A percentile compares a stretch with the other conserved stretches of the same genome.
phyloP scores from a whole-genome alignment of 2,329 filamentous ascomycete genomes.

The Trichoderma sp. region DNA sequence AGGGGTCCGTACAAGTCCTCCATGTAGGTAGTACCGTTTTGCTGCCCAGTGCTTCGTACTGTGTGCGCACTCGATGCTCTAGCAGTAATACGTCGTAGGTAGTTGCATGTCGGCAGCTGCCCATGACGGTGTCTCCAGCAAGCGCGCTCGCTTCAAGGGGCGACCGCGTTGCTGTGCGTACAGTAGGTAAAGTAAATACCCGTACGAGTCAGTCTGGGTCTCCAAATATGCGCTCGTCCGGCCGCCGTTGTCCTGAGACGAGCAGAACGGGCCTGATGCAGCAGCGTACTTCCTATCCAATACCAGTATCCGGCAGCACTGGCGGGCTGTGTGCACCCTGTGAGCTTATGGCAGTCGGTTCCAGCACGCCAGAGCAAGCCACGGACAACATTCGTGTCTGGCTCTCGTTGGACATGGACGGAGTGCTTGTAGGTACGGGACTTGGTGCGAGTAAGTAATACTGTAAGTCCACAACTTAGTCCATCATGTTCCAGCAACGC shows the following conservation, averaged over 20 bases:
- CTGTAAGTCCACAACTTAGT: too few species aligned
- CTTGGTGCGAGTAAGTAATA: not conserved
- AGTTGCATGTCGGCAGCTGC: not conserved
- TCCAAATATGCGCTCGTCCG: not conserved
- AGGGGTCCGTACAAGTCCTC: not conserved
- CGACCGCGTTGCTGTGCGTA: not conserved
- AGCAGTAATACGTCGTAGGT: too few species aligned
- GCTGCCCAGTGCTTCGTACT: not conserved
- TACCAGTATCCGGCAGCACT: not conserved
- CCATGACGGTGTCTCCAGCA: not conserved
- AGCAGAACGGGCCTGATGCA: slow-evolving; percentile 1
- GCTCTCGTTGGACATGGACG: not conserved
- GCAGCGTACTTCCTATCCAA: not conserved
- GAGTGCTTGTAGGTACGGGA: not conserved
- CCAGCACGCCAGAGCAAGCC: not conserved
- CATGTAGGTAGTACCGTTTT: not conserved
- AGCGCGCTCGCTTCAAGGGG: slow-evolving; percentile 4
- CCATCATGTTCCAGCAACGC: not conserved
- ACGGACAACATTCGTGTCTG: not conserved
- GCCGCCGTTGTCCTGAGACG: not conserved
- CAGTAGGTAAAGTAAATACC: too few species aligned
- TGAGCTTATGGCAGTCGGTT: not conserved
- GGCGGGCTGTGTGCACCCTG: slow-evolving; percentile 8
- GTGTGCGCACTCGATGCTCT: not conserved
- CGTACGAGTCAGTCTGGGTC: not conserved